Evolutionary conservation across 2,329 filamentous ascomycete species (phyloP), one percentile per base, ranked within the genome.

Genomic region (Penicillium sp.): DNA sequence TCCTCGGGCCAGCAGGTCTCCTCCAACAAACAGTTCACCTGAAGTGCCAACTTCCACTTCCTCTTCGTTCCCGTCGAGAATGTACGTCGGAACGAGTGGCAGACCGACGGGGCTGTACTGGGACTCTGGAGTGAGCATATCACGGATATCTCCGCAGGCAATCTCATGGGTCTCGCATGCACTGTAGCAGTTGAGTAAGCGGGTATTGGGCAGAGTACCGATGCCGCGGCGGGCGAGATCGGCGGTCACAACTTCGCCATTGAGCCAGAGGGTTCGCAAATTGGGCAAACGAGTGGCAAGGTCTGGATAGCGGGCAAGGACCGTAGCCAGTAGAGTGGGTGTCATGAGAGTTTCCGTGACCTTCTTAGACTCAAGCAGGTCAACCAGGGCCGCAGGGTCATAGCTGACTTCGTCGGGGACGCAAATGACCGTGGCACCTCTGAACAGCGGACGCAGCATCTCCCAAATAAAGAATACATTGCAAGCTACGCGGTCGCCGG

Each of bases 401-500:
- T 89, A 90, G 68, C 86, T 89, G 28, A 77, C 78, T 56, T 86
- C 81, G 57, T 91, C 87, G 1, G 86, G 85, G 13, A 90, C 81
- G 3, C 84, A 79, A 18, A 89, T 78, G 4, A 87, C 84, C 0
- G 87, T 88, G 2, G 86, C 87, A 56, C 87, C 87, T 44, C 86
- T 79, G 44, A 91, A 64, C 36, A 91, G 73, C 7, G 87, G 87
- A 4, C 87, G 84, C 44, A 91, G 67, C 46, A 90, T 89, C 65
- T 91, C 87, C 87, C 87, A 91, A 38, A 90, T 77, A 63, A 91
- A 91, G 67, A 90, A 91, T 49, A 90, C 87, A 72, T 90, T 91
- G 70, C 86, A 90, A n/a, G 87, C 87, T 9, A 90, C 86, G 6
- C 87, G 79, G 56, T 89, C 87, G 13, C 86, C 86, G 0, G 82